These are phyloP conservation scores for Cryphonectria radicalis DNA, from an alignment of 2,329 filamentous ascomycete species.

Conservation along the genomic window DNA sequence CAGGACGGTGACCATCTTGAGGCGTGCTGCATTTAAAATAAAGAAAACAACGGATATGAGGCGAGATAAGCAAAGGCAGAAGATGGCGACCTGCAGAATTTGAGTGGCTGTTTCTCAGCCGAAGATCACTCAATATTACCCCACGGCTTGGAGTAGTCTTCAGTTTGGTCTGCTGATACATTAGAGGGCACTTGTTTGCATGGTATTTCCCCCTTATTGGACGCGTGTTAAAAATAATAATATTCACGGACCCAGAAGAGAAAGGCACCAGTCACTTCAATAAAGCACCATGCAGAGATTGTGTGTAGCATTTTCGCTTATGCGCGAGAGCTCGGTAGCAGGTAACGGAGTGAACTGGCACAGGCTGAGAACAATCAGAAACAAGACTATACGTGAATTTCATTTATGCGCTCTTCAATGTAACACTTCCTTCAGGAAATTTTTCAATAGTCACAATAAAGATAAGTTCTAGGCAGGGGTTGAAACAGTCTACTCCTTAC, in stretches of 20 bases:
- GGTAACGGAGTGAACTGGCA: background rate
- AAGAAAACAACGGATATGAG: too few species aligned
- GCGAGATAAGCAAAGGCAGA: too few species aligned
- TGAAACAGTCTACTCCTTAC: background rate
- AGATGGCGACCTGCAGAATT: background rate
- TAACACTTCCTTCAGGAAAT: background rate
- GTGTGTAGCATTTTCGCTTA: background rate
- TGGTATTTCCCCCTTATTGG: background rate
- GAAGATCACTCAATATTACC: too few species aligned
- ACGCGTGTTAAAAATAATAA: background rate
- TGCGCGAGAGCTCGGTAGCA: background rate
- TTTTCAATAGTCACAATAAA: background rate
- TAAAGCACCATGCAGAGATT: background rate
- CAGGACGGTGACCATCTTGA: too few species aligned
- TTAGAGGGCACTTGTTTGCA: background rate
- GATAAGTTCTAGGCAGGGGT: background rate
- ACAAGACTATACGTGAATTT: background rate
- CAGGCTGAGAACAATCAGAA: background rate
- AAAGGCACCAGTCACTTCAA: background rate
- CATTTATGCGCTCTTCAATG: background rate
- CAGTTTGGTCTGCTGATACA: background rate
- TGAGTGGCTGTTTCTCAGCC: background rate
- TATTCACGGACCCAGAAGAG: background rate
- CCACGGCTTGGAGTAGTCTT: background rate
- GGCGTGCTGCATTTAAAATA: too few species aligned